These are phyloP conservation scores for Pyrrhoderma noxium DNA, from an alignment of 1,284 basidiomycete genomes.

Conservation along the genomic window DNA sequence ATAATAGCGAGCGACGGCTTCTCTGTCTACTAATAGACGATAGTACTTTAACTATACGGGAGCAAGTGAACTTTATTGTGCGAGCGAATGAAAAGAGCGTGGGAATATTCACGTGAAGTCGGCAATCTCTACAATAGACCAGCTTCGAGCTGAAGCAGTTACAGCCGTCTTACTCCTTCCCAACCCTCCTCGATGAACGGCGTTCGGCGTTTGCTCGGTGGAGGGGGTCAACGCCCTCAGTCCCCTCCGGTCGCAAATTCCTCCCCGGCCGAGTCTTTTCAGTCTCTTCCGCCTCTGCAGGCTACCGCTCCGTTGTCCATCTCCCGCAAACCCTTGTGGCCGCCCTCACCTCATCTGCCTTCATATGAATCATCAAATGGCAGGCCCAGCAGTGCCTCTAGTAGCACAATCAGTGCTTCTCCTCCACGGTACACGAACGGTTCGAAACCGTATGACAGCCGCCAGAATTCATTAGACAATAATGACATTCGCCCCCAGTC, in stretches of 20 bases:
- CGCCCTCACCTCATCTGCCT: slow-evolving; percentile 6
- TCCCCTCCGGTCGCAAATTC: slow-evolving; percentile 30
- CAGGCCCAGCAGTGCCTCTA: slow-evolving; percentile 11
- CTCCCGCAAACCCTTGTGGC: slow-evolving; percentile 22
- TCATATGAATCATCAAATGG: slow-evolving; percentile 2
- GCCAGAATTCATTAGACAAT: slow-evolving; percentile 24
- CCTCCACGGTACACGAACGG: slow-evolving; percentile 6
- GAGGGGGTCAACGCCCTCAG: slow-evolving; percentile 34
- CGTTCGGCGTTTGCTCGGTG: slow-evolving; percentile 20
- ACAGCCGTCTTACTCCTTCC: neutral
- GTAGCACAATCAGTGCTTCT: slow-evolving; percentile 12
- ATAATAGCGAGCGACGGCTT: no score
- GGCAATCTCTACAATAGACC: no score
- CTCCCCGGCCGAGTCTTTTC: slow-evolving; percentile 23
- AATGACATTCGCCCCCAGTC: slow-evolving; percentile 21
- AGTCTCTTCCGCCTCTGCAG: slow-evolving; percentile 24
- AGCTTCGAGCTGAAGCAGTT: neutral
- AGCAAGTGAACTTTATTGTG: no score
- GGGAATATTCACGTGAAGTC: no score
- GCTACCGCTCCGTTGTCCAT: slow-evolving; percentile 43
- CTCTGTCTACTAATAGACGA: no score
- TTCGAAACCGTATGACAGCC: slow-evolving; percentile 4
- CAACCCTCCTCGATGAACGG: slow-evolving; percentile 20
- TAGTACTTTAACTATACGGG: no score
- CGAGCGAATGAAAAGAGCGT: no score